Evolutionary conservation across 2,329 filamentous ascomycete genomes (phyloP), one percentile per base, ranked within the genome.

Genomic region (Clarireedia homoeocarpa): DNA sequence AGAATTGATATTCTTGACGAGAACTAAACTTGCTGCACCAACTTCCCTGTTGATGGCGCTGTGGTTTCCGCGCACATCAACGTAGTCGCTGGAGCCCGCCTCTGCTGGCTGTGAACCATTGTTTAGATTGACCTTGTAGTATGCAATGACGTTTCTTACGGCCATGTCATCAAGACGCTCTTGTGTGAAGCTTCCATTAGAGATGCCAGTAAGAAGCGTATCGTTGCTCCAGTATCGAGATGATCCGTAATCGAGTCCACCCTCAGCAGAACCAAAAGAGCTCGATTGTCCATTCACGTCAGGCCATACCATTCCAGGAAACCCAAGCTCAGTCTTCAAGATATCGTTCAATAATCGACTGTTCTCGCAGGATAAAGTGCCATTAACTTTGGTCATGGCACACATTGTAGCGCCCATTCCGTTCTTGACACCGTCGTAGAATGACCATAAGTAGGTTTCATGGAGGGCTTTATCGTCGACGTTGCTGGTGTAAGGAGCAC

Each of bases 141-240:
- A 82, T 24, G 83, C 76, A 3, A 84, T 79, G 81, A 87, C 85
- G 68, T 88, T 95, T 65, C 94, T 84, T 70, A 90, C 86, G 3
- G 82, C 89, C 86, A 96, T 96, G 67, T 97, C 94, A 65, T 96
- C 91, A 12, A 97, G 71, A 56, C 92, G 83, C 81, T 88, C 95
- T 63, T 89, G 83, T 0, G 92, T 90, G 23, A 97, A 75, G 0
- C 91, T 96, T 30, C 91, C 91, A 68, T 97, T 96, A 61, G 95
- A 73, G 5, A 96, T 84, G 1, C 89, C 89, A 44, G 94, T 75
- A 1, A 92, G 96, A 61, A 97, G 72, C 72, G 96, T 96, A 17
- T 83, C 75, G 5, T 92, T 92, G 87, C 88, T 96, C 75, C 53
- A 69, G 10, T 64, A 64, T 15, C 65, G 58, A 4, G 86, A 87